phyloP scores from a whole-genome alignment of 768 basidiomycete genomes.

The Tubosaeta sp. region DNA sequence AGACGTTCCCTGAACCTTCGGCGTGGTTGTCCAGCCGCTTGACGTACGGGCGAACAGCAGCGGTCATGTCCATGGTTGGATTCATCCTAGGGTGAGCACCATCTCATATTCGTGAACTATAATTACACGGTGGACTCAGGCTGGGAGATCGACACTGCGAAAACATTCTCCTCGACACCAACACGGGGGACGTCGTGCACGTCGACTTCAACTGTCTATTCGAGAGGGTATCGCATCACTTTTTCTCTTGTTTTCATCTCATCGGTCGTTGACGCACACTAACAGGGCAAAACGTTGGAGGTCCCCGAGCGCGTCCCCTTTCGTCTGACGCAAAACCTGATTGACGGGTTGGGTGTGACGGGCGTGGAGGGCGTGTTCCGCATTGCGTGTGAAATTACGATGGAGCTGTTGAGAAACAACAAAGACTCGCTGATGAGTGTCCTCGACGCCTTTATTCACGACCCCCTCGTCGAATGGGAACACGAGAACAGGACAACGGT shows the following conservation, averaged over 20 bases:
- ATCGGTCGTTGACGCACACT: not conserved
- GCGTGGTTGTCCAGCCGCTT: conserved; percentile 91
- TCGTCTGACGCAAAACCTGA: conserved; percentile 87
- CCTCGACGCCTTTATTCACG: conserved; percentile 94
- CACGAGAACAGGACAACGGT: conserved; percentile 71
- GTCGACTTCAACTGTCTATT: conserved; percentile 99
- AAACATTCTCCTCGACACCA: conserved; percentile 89
- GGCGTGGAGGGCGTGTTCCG: conserved; percentile 95
- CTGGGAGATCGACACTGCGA: conserved; percentile 97
- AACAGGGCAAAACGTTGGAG: conserved; percentile 74
- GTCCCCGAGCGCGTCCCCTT: conserved; percentile 93
- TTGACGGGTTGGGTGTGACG: conserved; percentile 89
- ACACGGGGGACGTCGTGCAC: conserved; percentile 88
- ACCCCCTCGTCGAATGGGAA: conserved; percentile 95
- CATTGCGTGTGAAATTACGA: conserved; percentile 84
- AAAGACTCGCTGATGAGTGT: conserved; percentile 93
- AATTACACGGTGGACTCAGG: conserved; percentile 36
- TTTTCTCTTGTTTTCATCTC: not conserved
- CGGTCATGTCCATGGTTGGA: conserved; percentile 99
- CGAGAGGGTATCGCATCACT: conserved; percentile 61
- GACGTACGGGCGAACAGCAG: conserved; percentile 81
- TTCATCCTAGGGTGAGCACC: conserved; percentile 79
- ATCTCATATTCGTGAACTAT: not conserved
- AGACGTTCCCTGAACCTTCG: conserved; percentile 94
- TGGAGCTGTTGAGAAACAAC: conserved; percentile 84